These are phyloP conservation scores for Cyathus striatus DNA, from an alignment of 768 basidiomycete species.

Conservation along the genomic window DNA sequence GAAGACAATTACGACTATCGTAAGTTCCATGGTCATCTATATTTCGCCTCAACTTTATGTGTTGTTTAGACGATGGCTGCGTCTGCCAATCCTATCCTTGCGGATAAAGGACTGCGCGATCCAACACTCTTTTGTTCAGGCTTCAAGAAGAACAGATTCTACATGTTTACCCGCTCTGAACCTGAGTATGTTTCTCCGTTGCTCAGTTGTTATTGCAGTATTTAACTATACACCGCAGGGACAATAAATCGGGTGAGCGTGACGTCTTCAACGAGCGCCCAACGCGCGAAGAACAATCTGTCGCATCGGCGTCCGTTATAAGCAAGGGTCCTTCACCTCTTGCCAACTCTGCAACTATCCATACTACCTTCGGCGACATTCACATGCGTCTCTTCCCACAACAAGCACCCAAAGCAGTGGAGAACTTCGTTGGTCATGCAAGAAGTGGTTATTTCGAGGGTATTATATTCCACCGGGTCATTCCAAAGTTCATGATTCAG, in stretches of 20 bases:
- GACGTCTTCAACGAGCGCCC: conserved; percentile 99
- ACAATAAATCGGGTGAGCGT: conserved; percentile 82
- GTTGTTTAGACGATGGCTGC: conserved; percentile 80
- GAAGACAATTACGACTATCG: conserved; percentile 74
- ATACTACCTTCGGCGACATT: conserved; percentile 95
- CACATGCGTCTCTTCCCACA: conserved; percentile 85
- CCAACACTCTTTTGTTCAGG: conserved; percentile 92
- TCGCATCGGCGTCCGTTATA: conserved; percentile 58
- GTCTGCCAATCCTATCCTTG: conserved; percentile 91
- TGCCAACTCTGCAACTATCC: conserved; percentile 81
- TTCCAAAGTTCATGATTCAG: conserved; percentile 98
- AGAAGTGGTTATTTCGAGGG: conserved; percentile 89
- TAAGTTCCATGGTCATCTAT: conserved; percentile 24
- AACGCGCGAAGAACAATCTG: conserved; percentile 90
- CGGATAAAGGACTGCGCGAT: conserved; percentile 78
- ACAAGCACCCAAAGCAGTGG: conserved; percentile 91
- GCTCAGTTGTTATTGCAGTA: not conserved
- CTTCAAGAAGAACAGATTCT: conserved; percentile 90
- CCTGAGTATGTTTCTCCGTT: conserved; percentile 64
- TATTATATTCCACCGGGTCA: conserved; percentile 94
- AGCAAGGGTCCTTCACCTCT: conserved; percentile 61
- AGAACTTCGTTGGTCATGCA: conserved; percentile 94
- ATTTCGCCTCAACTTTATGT: not conserved
- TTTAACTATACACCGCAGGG: conserved; percentile 35
- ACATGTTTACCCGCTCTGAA: conserved; percentile 86